Base-by-base conservation (phyloP, 306 rosid species). In the Castanea crenata region DNA sequence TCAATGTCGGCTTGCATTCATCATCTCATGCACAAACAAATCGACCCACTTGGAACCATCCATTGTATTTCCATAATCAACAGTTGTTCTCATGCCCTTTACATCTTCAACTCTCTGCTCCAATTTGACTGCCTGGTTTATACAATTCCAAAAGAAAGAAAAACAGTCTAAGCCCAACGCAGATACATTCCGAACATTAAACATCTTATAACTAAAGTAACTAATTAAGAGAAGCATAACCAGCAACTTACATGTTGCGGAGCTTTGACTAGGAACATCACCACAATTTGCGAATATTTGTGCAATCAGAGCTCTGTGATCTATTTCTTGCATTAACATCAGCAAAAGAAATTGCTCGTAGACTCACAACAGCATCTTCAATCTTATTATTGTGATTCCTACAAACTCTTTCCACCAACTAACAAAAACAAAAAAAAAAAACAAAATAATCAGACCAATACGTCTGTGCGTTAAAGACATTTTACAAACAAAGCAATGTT, bases 21-120 rank as follows among this genome's bases (percentile, higher is more conserved):
- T 71, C 88, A 85, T 85, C 67, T 85, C 88, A 8, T 75, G 68
- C 49, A 85, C 88, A 74, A 85, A 85, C 80, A 78, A 62, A 69
- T 85, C 85, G 52, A 85, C 88, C 88, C 88, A 85, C 49, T 81
- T 74, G 2, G 80, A 61, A 5, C 80, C 80, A 41, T 74, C 57
- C 41, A 3, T 73, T 29, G 64, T n/a, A 51, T 78, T 55, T 41
- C 69, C 75, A 74, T 27, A 41, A 34, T 29, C 41, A 19, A 29
- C 6, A 46, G 74, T 34, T 46, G 77, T 38, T 32, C 64, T 12
- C 19, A 35, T 49, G 23, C 54, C 55, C 67, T n/a, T 69, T 20
- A 51, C 76, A 35, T 57, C 82, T 69, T 80, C 85, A 63, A 52
- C 70, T 32, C 13, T 73, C 79, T 77, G 82, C 25, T 80, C 65